Evolutionary conservation across 1,284 basidiomycete genomes (phyloP).

Genomic region (Moniliophthora roreri): DNA sequence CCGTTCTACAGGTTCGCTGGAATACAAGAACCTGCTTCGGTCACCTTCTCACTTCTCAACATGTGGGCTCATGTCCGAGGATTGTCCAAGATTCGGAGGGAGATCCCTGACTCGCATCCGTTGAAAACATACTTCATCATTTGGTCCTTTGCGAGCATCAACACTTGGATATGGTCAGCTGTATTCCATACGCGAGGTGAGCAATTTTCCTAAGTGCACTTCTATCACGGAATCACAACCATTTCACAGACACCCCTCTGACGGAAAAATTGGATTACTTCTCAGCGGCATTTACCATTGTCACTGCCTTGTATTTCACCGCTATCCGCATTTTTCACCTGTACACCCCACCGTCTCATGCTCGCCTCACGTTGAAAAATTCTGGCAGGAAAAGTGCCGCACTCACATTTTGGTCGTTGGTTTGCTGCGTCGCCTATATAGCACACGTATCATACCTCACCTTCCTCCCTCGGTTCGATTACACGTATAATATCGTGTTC

Average conservation of each 20-base stretch:
- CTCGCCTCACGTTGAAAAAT: slow-evolving; percentile 23
- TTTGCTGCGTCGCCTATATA: slow-evolving; percentile 55
- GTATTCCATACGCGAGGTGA: slow-evolving; percentile 92
- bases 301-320: slow-evolving; percentile 75
- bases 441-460: slow-evolving; percentile 80
- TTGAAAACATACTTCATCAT: slow-evolving; percentile 70
- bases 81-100: slow-evolving; percentile 44
- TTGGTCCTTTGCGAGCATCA: slow-evolving; percentile 77
- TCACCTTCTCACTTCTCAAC: slow-evolving; percentile 87
- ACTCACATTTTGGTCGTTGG: slow-evolving; percentile 37
- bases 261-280: slow-evolving; percentile 98
- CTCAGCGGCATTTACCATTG: slow-evolving; percentile 83
- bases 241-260: slow-evolving; percentile 62
- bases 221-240: slow-evolving; percentile 3
- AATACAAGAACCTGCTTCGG: slow-evolving; percentile 94
- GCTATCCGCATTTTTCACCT: slow-evolving; percentile 79
- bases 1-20: slow-evolving; percentile 85
- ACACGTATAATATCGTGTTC: slow-evolving; percentile 92
- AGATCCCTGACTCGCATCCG: slow-evolving; percentile 58
- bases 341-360: slow-evolving; percentile 45
- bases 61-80: slow-evolving; percentile 72
- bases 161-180: slow-evolving; percentile 92
- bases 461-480: slow-evolving; percentile 83
- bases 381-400: slow-evolving; percentile 11
- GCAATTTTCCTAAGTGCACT: slow-evolving; percentile 13